Evolutionary conservation across 805 yeast genomes (phyloP).

Genomic region (Candida andamanensis): DNA sequence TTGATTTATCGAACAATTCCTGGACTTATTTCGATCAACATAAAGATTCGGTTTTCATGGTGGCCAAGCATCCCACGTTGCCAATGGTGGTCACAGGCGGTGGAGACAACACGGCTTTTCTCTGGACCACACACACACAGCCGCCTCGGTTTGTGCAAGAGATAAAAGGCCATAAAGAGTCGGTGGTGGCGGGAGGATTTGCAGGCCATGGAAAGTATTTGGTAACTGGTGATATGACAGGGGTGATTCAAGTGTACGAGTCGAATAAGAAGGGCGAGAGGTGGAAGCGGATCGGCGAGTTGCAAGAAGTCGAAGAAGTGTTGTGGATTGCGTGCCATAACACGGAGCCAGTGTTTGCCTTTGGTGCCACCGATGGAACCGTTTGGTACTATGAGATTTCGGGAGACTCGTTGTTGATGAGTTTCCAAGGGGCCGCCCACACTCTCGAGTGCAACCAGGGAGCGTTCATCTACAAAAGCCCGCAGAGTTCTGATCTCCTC

Average conservation of each 20-base stretch:
- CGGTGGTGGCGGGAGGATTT: slow-evolving; percentile 80
- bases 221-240: slow-evolving; percentile 93
- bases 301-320: slow-evolving; percentile 88
- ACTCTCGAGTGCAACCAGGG: slow-evolving; percentile 78
- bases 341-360: slow-evolving; percentile 73
- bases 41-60: slow-evolving; percentile 76
- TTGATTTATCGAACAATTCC: slow-evolving; percentile 88
- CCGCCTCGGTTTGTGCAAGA: slow-evolving; percentile 80
- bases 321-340: slow-evolving; percentile 84
- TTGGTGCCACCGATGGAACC: slow-evolving; percentile 88
- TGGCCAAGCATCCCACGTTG: slow-evolving; percentile 77
- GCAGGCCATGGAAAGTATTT: slow-evolving; percentile 75
- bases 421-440: slow-evolving; percentile 79
- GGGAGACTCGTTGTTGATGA: slow-evolving; percentile 51
- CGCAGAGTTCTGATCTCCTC: slow-evolving; percentile 50
- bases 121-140: slow-evolving; percentile 88
- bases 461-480: slow-evolving; percentile 63
- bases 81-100: slow-evolving; percentile 93
- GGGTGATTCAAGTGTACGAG: slow-evolving; percentile 70
- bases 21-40: slow-evolving; percentile 86
- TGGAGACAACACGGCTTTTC: slow-evolving; percentile 82
- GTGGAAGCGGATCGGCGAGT: slow-evolving; percentile 66
- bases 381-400: slow-evolving; percentile 87
- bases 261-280: slow-evolving; percentile 72
- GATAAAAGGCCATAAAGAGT: slow-evolving; percentile 78